Conservation (phyloP, 2,329 filamentous ascomycete species). For the Xylariales sp. region DNA sequence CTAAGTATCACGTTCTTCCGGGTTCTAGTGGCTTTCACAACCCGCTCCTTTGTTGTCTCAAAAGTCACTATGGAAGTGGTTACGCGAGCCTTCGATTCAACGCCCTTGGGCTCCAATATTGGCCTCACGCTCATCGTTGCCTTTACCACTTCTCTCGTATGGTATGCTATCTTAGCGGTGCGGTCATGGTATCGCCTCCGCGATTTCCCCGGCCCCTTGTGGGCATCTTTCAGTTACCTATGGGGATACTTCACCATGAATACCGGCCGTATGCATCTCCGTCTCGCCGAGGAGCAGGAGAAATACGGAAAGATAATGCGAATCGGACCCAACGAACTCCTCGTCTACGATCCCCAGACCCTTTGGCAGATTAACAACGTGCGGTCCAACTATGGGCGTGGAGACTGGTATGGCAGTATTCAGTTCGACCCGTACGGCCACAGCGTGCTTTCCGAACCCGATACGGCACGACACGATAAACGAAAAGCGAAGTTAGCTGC, state of each 20-base stretch:
- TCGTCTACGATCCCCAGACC: constrained; percentile 44
- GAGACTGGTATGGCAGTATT: constrained; percentile 44
- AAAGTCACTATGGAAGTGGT: constrained; percentile 15
- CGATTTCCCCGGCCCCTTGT: constrained; percentile 45
- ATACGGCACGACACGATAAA: constrained; percentile 45
- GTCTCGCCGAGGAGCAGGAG: constrained; percentile 39
- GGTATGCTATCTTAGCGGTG: constrained; percentile 35
- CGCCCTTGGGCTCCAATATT: neutral
- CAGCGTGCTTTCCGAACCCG: constrained; percentile 43
- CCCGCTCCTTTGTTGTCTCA: neutral
- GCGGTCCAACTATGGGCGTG: constrained; percentile 45
- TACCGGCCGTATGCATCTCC: constrained; percentile 39
- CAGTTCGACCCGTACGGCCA: constrained; percentile 46
- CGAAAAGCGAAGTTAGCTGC: constrained; percentile 45
- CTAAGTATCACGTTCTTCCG: neutral
- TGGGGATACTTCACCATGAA: constrained; percentile 43
- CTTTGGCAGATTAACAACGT: constrained; percentile 46
- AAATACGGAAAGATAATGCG: constrained; percentile 47
- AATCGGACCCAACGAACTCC: constrained; percentile 47
- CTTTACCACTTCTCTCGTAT: constrained; percentile 29
- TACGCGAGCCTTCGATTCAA: neutral
- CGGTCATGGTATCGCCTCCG: constrained; percentile 45
- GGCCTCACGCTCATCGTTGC: constrained; percentile 1
- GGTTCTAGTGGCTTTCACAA: neutral
- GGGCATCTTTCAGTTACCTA: constrained; percentile 46